A percentile compares a stretch with the other conserved stretches of the same genome.
These are phyloP conservation scores for Stagonosporopsis tanaceti DNA, from an alignment of 2,329 filamentous ascomycete species.

Conservation along the genomic window DNA sequence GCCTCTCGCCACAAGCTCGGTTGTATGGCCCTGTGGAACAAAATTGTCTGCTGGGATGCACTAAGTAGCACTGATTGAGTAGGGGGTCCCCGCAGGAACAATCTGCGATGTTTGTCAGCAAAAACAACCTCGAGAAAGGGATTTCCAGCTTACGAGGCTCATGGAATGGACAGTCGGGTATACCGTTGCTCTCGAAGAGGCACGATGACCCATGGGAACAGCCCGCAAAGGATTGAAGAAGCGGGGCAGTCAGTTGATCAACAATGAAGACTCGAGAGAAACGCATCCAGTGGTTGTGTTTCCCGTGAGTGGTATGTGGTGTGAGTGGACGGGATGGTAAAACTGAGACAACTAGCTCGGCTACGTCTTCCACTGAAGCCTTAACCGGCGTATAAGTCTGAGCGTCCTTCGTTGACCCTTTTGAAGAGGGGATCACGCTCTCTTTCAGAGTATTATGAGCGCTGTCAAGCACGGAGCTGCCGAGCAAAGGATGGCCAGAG, in stretches of 20 bases:
- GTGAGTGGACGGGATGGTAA: not conserved
- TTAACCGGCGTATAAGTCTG: not conserved
- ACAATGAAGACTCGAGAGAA: slow-evolving; percentile 24
- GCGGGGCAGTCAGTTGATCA: slow-evolving; percentile 27
- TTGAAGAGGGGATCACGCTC: not conserved
- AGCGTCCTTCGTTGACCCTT: not conserved
- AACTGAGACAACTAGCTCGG: not conserved
- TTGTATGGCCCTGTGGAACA: slow-evolving; percentile 33
- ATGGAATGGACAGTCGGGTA: slow-evolving; percentile 36
- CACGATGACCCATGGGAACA: slow-evolving; percentile 25
- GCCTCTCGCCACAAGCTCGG: slow-evolving; percentile 26
- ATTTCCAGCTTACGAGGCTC: slow-evolving; percentile 21
- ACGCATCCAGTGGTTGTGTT: slow-evolving; percentile 31
- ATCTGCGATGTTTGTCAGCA: slow-evolving; percentile 7
- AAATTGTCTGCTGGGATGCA: slow-evolving; percentile 22
- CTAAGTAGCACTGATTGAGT: slow-evolving; percentile 28
- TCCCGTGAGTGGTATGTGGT: slow-evolving; percentile 16
- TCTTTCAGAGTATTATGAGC: not conserved
- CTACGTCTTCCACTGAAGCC: not conserved
- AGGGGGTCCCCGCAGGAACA: slow-evolving; percentile 32
- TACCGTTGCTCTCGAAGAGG: slow-evolving; percentile 21
- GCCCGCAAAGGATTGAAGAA: not conserved
- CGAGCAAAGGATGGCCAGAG: not conserved
- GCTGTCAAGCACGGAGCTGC: not conserved
- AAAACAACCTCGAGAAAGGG: not conserved